Percentiles rank a stretch among this genome's conserved stretches.
These are phyloP conservation scores for Raddia distichophylla DNA, from an alignment of 176 grass and related monocot genomes.

Conservation along the genomic window DNA sequence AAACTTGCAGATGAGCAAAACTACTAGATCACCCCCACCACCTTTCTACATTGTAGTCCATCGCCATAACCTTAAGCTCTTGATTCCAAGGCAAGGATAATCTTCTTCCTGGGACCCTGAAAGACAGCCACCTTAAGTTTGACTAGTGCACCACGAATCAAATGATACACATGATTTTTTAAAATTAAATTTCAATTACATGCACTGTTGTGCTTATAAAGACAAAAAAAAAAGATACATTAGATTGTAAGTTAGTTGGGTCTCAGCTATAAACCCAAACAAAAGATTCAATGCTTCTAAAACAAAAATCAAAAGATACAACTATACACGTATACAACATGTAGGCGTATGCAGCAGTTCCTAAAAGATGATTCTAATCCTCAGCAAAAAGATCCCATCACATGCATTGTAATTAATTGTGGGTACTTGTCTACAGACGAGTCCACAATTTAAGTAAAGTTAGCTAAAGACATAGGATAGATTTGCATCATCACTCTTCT, in stretches of 20 bases:
- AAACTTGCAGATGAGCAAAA: constrained; percentile 40
- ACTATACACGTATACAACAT: background rate
- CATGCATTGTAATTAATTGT: constrained; percentile 19
- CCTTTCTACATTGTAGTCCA: constrained; percentile 39
- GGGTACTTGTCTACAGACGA: background rate
- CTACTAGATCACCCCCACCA: constrained; percentile 26
- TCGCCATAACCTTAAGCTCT: constrained; percentile 52
- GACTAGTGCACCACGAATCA: background rate
- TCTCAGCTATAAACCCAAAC: background rate
- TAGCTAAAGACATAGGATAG: background rate
- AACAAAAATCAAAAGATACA: no score
- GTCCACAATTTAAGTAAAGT: constrained; percentile 10
- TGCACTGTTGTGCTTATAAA: background rate
- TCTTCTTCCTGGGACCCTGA: constrained; percentile 99
- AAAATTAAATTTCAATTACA: background rate
- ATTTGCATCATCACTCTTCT: background rate
- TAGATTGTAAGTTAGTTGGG: background rate
- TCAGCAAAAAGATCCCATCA: background rate
- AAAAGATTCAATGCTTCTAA: background rate
- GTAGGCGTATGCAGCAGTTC: background rate
- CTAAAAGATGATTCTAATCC: background rate
- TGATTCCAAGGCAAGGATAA: constrained; percentile 81
- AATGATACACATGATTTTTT: background rate
- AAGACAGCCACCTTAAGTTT: constrained; percentile 20
- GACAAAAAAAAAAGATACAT: constrained; percentile 9